Conservation (phyloP, 73 alveolate genomes). For the Blepharisma japonicum region DNA sequence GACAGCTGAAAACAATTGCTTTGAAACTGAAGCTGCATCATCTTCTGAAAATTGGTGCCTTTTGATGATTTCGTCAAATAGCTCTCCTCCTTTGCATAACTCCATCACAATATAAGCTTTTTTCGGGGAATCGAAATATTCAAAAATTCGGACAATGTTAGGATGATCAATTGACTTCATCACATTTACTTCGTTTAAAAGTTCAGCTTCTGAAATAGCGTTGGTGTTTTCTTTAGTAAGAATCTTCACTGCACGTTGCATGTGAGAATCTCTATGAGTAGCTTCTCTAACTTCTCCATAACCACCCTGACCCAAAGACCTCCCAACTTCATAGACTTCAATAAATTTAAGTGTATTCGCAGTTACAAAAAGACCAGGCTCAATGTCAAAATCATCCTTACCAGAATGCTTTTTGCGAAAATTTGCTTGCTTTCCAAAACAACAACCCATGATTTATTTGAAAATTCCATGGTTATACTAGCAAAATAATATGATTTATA, state of each 20-base stretch:
- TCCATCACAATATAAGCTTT: constrained; percentile 37
- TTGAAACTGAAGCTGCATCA: constrained; percentile 42
- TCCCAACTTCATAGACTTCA: constrained; percentile 54
- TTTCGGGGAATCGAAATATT: constrained; percentile 21
- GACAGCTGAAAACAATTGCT: constrained; percentile 41
- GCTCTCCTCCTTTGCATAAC: constrained; percentile 67
- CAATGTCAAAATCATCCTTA: constrained; percentile 15
- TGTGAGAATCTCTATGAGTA: constrained; percentile 15
- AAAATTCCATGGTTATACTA: no score
- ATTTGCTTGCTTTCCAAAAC: no score
- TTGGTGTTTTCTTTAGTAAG: constrained; percentile 17
- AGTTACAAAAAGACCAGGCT: constrained; percentile 35
- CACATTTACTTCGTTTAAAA: constrained; percentile 32
- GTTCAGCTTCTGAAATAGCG: neutral
- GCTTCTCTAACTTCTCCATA: constrained; percentile 38
- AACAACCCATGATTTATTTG: no score
- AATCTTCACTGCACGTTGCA: constrained; percentile 41
- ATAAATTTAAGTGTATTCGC: constrained; percentile 53
- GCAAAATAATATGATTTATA: no score
- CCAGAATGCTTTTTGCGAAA: no score
- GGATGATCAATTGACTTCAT: constrained; percentile 41
- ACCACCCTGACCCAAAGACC: constrained; percentile 40
- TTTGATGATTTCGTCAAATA: constrained; percentile 36
- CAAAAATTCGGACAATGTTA: constrained; percentile 34
- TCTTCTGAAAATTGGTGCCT: constrained; percentile 33